A percentile compares a stretch with the other conserved stretches of the same genome.
phyloP scores from a whole-genome alignment of 177 flowering plant species.

The Vitis hybrid region DNA sequence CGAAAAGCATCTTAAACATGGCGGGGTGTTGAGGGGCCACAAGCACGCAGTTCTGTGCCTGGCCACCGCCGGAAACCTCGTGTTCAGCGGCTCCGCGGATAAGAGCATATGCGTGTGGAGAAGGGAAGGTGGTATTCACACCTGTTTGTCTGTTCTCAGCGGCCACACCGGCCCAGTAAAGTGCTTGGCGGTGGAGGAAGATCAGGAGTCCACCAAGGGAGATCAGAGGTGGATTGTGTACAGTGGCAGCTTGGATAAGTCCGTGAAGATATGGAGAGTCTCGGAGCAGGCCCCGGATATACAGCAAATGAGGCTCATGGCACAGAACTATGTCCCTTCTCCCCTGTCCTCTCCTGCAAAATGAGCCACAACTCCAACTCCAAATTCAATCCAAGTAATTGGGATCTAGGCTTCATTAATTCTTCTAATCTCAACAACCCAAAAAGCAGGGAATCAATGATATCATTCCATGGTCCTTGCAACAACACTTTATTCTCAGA shows the following conservation, averaged over 20 bases:
- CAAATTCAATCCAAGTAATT: too few relatives aligned
- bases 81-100: constrained; percentile 76
- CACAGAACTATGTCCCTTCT: too few relatives aligned
- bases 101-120: constrained; percentile 76
- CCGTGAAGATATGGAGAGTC: constrained; percentile 75
- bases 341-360: too few relatives aligned
- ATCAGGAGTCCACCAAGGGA: constrained; percentile 18
- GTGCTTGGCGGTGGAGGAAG: constrained; percentile 57
- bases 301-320: constrained; percentile 12
- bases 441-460: too few relatives aligned
- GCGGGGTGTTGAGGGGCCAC: constrained; percentile 70
- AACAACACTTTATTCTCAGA: too few relatives aligned
- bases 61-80: constrained; percentile 51
- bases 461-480: too few relatives aligned
- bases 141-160: constrained; percentile 52
- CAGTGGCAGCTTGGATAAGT: constrained; percentile 71
- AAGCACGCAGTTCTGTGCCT: constrained; percentile 71
- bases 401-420: too few relatives aligned
- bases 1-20: constrained; percentile 45
- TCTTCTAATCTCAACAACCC: too few relatives aligned
- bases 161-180: constrained; percentile 80
- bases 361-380: too few relatives aligned
- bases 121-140: constrained; percentile 47
- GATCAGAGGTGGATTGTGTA: constrained; percentile 53
- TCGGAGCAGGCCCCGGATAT: constrained; percentile 34